Evolutionary conservation across 2,329 filamentous ascomycete genomes (phyloP).

Genomic region (Dactylellina haptotyla): DNA sequence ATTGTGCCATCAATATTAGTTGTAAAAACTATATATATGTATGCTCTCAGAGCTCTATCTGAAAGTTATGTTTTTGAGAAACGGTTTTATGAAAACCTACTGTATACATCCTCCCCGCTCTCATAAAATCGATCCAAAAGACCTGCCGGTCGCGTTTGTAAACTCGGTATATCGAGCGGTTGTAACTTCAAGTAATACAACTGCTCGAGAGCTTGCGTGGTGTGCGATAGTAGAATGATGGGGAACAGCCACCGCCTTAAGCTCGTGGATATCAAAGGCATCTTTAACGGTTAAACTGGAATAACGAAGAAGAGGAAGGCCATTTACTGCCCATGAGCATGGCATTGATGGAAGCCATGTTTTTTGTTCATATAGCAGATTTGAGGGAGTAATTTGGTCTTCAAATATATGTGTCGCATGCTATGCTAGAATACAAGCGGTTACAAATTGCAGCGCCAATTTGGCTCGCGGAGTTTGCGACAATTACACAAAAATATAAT

Average conservation of each 20-base stretch:
- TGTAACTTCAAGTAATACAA: conserved; percentile 10
- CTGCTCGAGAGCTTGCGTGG: conserved; percentile 11
- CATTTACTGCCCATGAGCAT: background rate
- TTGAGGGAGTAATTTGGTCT: background rate
- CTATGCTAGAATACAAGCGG: background rate
- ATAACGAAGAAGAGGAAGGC: background rate
- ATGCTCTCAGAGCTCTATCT: background rate
- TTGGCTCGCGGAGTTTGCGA: conserved; percentile 14
- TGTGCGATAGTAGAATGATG: background rate
- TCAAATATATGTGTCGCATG: background rate
- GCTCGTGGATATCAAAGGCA: conserved; percentile 11
- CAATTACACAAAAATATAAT: background rate
- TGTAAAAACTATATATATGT: background rate
- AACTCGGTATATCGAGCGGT: background rate
- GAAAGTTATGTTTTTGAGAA: background rate
- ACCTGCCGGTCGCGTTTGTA: background rate
- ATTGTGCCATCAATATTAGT: background rate
- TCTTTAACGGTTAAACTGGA: background rate
- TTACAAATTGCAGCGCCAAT: background rate
- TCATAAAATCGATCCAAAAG: conserved; percentile 12
- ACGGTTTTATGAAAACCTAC: conserved; percentile 6
- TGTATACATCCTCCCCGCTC: conserved; percentile 5
- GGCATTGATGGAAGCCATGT: background rate
- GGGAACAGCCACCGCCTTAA: conserved; percentile 1
- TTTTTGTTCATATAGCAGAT: background rate